These are phyloP conservation scores for Suillus alpinus DNA, from an alignment of 768 basidiomycete species.

Conservation along the genomic window DNA sequence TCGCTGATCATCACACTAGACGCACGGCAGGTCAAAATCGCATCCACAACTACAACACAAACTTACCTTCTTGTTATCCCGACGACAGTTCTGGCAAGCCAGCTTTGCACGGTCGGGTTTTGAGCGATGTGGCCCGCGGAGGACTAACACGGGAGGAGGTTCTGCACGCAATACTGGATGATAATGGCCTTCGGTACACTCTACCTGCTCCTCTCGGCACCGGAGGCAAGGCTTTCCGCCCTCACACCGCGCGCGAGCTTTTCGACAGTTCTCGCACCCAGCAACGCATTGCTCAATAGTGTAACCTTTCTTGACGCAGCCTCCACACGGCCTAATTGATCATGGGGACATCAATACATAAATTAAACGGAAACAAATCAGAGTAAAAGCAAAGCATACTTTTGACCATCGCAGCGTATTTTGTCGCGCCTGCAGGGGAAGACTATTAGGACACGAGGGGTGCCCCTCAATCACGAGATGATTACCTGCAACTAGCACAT, in stretches of 20 bases:
- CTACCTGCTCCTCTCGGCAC: conserved; percentile 33
- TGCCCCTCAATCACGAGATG: not conserved
- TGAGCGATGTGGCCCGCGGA: conserved; percentile 24
- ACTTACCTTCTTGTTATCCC: conserved; percentile 63
- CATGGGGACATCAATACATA: not conserved
- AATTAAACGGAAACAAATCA: not conserved
- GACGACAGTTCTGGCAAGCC: conserved; percentile 58
- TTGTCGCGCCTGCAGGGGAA: conserved; percentile 50
- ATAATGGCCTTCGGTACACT: conserved; percentile 46
- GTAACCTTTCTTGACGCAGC: conserved; percentile 56
- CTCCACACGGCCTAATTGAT: conserved; percentile 49
- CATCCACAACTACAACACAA: not conserved
- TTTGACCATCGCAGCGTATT: conserved; percentile 55
- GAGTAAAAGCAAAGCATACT: conserved; percentile 29
- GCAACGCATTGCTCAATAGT: conserved; percentile 52
- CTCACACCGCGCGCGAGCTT: conserved; percentile 44
- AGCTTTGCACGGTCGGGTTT: conserved; percentile 52
- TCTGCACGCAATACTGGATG: conserved; percentile 23
- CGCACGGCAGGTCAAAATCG: not conserved
- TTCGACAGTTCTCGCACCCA: conserved; percentile 60
- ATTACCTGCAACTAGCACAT: conserved; percentile 57
- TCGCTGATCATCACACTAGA: conserved; percentile 60
- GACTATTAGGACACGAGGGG: not conserved
- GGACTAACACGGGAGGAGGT: conserved; percentile 19
- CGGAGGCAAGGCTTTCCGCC: conserved; percentile 36